These are phyloP conservation scores for Oryza meyeriana DNA, from an alignment of 176 grass and related monocot genomes.

Conservation along the genomic window DNA sequence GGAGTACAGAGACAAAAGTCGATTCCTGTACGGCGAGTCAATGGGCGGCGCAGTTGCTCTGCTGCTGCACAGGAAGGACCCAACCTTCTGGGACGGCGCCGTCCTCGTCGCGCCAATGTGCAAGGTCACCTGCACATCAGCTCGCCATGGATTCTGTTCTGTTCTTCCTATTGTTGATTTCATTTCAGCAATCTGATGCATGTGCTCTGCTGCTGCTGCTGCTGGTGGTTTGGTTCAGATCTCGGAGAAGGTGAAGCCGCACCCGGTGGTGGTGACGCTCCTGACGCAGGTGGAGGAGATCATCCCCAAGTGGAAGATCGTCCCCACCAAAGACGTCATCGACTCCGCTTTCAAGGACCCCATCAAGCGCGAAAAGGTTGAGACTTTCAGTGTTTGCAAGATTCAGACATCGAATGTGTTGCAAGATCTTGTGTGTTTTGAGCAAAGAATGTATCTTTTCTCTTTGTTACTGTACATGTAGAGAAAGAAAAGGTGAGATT, in stretches of 20 bases:
- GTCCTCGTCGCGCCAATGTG: constrained; percentile 87
- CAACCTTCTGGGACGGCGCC: constrained; percentile 80
- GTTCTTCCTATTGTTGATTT: background rate
- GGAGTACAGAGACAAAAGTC: constrained; percentile 61
- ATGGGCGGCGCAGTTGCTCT: constrained; percentile 85
- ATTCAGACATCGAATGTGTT: background rate
- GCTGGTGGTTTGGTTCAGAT: constrained; percentile 45
- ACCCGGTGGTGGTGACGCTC: constrained; percentile 64
- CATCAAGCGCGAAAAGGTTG: constrained; percentile 69
- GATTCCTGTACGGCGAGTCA: constrained; percentile 90
- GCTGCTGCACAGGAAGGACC: constrained; percentile 72
- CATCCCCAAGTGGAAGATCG: constrained; percentile 95
- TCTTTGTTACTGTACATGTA: background rate
- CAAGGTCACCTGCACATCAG: constrained; percentile 46
- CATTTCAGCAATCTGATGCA: background rate
- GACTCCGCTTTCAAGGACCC: constrained; percentile 88
- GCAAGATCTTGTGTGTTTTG: background rate
- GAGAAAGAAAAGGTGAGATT: background rate
- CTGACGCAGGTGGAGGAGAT: constrained; percentile 83
- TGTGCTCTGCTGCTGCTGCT: background rate
- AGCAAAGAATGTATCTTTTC: background rate
- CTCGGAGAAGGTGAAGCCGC: constrained; percentile 83
- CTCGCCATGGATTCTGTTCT: background rate
- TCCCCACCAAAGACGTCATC: constrained; percentile 83
- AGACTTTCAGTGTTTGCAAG: background rate